These are phyloP conservation scores for Nemania sp. DNA, from an alignment of 2,329 filamentous ascomycete species.

Conservation along the genomic window DNA sequence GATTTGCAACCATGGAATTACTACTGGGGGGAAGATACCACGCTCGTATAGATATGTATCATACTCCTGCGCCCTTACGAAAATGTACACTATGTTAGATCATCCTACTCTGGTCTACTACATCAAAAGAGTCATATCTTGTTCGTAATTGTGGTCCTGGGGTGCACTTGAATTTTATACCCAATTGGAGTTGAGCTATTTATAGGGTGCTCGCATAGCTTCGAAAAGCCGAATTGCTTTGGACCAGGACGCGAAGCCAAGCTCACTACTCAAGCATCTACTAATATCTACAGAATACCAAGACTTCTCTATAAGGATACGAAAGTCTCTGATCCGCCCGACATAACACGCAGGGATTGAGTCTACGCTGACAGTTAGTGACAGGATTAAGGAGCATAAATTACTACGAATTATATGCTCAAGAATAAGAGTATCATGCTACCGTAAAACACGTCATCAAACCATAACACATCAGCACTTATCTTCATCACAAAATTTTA, in stretches of 20 bases:
- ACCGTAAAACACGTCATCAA: neutral
- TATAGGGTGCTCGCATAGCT: neutral
- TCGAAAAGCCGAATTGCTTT: neutral
- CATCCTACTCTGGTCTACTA: neutral
- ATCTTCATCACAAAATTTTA: neutral
- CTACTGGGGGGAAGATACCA: neutral
- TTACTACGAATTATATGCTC: slow-evolving; percentile 1
- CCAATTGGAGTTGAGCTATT: neutral
- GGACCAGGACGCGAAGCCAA: neutral
- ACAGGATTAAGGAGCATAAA: neutral
- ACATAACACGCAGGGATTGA: too few relatives aligned
- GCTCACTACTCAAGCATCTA: neutral
- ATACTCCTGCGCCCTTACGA: neutral
- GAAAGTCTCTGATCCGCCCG: too few relatives aligned
- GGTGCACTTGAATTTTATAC: neutral
- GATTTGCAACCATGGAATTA: slow-evolving; percentile 30
- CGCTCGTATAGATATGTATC: slow-evolving; percentile 17
- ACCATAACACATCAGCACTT: neutral
- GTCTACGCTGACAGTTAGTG: too few relatives aligned
- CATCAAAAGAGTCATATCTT: neutral
- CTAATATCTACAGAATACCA: neutral
- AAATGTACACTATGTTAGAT: slow-evolving; percentile 13
- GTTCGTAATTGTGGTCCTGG: neutral
- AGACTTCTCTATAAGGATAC: neutral
- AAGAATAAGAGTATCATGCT: neutral